Base-by-base conservation (phyloP, 139 green algal genomes). In the Auxenochlorella pyrenoidosa region DNA sequence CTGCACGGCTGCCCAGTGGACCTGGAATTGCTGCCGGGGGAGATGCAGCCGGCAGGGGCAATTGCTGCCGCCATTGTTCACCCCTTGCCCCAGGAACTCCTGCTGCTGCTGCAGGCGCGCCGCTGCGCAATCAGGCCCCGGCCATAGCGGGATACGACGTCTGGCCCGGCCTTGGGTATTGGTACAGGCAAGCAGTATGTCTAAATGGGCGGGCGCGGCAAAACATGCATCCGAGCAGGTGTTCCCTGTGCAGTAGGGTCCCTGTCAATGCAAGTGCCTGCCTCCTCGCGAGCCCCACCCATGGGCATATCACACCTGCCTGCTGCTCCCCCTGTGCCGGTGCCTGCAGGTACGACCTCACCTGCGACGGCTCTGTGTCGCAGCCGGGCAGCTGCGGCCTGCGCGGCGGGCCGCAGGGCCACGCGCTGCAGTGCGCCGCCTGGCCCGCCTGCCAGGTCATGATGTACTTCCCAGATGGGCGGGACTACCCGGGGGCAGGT, bases 341-440 rank as follows among this genome's bases (percentile, higher is more conserved):
- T 12, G 19, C 24, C 24, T 41, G 58, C 79, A 84, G 79, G 59
- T 75, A 77, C 5, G 80, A 85, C 41, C n/a, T 85, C 1, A 12
- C 22, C 22, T 85, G 80, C 63, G 0, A 21, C 28, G 40, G 43
- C 63, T 85, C 80, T n/a, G 63, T 85, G 16, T 85, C 80, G 6
- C 80, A 85, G 80, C 80, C 80, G 3, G 80, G 63, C 41, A 85
- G 80, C 80, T 85, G 80, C 80, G 80, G 80, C 4, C 63, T 85
- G 80, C 47, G 44, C 5, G 80, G 80, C 28, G 41, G 2, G 15
- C 40, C 80, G 15, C 38, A 63, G 63, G 34, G 18, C 0, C 34
- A 60, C 5, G 80, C 28, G 40, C 6, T 41, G 22, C 26, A 41
- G 4, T 85, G 80, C 40, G 66, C 59, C 40, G 30, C 40, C 13